Evolutionary conservation across 352 stramenopile genomes (phyloP), one percentile per base, ranked within the genome.

Genomic region (Globisporangium parvum): DNA sequence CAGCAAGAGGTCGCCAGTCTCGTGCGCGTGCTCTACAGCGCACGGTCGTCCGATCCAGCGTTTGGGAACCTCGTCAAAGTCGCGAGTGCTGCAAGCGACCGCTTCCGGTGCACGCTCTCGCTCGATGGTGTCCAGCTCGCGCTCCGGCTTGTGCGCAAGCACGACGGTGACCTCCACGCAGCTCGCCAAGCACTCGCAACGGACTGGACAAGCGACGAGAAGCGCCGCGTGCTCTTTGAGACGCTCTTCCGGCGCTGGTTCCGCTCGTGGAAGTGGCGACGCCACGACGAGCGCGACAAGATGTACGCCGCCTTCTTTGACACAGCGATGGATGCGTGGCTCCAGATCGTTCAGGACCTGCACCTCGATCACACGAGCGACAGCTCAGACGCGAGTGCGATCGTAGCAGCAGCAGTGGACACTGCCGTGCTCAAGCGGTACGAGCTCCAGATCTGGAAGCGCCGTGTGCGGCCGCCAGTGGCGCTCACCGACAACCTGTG

Each of bases 11-110:
- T 67, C 20, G 69, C 66, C 35, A 61, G 57, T 15, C 65, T 92
- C 20, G 78, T 92, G 9, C 80, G 81, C 31, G 82, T 89, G 31
- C 48, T 92, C 10, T 90, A 72, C 54, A 71, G 80, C 46, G 62
- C 70, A 8, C 74, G 80, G 11, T 78, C 74, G 2, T 88, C 80
- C 0, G 78, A 92, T 33, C 63, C 77, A 10, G 75, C 76, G 21
- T 89, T 90, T 31, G 66, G 65, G 14, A 73, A 71, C 14, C 73
- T 91, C 28, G 70, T 91, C 40, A 84, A 83, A n/a, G 73, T 89
- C 39, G 65, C 74, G 0, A 56, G 70, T 9, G 58, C 72, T 11
- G 44, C 62, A 18, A 57, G 60, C 9, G 76, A 87, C 37, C 70
- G 73, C 37, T 88, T 80, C 46, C 82, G 82, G 12, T 51, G 59